phyloP scores from a whole-genome alignment of 495 filamentous ascomycete genomes.

The Letharia columbiana region DNA sequence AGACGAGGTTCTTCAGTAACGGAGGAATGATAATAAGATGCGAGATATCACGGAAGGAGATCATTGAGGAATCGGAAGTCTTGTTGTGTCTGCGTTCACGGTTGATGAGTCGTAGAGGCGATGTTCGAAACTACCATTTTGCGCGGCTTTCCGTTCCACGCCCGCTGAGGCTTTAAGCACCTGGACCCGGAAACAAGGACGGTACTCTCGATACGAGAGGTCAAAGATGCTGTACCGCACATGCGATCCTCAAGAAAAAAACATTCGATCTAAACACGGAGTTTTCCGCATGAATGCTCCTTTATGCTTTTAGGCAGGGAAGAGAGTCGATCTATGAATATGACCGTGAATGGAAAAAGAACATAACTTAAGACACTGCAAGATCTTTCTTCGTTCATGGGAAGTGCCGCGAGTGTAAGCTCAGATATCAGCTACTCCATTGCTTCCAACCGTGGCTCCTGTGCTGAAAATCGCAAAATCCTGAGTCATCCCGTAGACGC shows the following conservation, averaged over 20 bases:
- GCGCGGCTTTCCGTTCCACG: not conserved
- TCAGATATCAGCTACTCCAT: not conserved
- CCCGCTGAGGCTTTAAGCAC: not conserved
- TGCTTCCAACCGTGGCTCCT: not conserved
- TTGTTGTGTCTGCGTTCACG: not conserved
- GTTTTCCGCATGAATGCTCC: not conserved
- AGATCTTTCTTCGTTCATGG: not conserved
- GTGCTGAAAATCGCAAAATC: not conserved
- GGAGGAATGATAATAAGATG: not conserved
- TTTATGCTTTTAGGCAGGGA: not conserved
- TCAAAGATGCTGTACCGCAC: not conserved
- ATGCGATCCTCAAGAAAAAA: not conserved
- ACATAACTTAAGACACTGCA: not conserved
- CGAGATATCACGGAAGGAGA: not conserved
- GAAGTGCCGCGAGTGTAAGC: not conserved
- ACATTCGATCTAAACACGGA: too few species aligned
- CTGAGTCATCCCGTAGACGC: not conserved
- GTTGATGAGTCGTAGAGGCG: not conserved
- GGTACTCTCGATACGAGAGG: not conserved
- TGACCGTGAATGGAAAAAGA: not conserved
- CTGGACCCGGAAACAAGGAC: not conserved
- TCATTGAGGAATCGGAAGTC: not conserved
- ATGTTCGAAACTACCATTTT: not conserved
- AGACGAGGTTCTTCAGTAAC: not conserved
- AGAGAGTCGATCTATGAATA: not conserved